Conservation (phyloP, 257 asterid species). For the Capsicum baccatum region DNA sequence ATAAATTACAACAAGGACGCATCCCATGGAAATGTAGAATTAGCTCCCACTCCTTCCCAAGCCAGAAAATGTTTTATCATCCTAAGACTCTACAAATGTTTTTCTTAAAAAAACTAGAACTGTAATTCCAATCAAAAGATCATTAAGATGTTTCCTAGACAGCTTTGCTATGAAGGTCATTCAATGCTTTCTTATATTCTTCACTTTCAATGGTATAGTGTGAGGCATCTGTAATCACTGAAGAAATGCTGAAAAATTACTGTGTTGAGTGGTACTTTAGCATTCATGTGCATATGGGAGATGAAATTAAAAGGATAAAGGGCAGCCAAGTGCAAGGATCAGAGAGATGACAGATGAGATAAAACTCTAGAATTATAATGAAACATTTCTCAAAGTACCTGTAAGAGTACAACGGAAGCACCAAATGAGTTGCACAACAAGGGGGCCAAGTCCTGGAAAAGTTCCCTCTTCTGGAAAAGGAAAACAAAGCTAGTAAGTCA, state of each 20-base stretch:
- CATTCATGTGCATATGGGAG: background rate
- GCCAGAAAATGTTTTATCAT: background rate
- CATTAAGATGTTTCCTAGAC: background rate
- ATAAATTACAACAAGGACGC: background rate
- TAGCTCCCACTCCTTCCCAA: too few relatives aligned
- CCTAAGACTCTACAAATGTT: background rate
- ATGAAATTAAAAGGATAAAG: too few relatives aligned
- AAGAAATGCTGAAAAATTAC: slow-evolving; percentile 22
- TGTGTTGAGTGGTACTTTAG: too few relatives aligned
- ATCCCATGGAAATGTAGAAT: background rate
- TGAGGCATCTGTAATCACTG: slow-evolving; percentile 10
- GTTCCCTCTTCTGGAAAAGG: slow-evolving; percentile 33
- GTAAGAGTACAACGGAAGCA: slow-evolving; percentile 43
- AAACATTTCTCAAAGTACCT: slow-evolving; percentile 37
- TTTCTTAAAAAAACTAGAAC: background rate
- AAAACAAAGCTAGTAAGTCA: background rate
- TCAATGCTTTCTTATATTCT: background rate
- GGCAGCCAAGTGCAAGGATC: too few relatives aligned
- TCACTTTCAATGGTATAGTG: background rate
- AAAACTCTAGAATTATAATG: background rate
- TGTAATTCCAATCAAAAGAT: background rate
- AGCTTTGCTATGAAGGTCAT: background rate
- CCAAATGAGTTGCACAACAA: slow-evolving; percentile 50
- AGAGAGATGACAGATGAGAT: background rate
- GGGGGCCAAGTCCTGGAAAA: slow-evolving; percentile 37